Percentiles rank a stretch among this genome's conserved stretches.
phyloP scores from a whole-genome alignment of 2,329 filamentous ascomycete genomes.

The Fusarium bactridioides region DNA sequence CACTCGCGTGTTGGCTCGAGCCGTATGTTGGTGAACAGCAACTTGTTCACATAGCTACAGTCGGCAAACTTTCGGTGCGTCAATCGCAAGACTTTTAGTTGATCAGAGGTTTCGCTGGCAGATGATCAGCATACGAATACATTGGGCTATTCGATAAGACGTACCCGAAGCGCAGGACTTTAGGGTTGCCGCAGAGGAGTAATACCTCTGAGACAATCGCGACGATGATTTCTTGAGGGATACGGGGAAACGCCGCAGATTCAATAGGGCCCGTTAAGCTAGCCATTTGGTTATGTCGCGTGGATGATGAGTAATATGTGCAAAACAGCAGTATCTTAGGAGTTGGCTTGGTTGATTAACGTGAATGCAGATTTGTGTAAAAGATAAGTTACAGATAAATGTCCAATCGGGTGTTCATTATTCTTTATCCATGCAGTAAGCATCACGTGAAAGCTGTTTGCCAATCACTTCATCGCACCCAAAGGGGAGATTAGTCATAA shows the following conservation, averaged over 20 bases:
- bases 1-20: background rate
- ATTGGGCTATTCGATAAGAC: background rate
- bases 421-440: background rate
- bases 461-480: background rate
- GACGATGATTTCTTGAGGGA: background rate
- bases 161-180: accelerated
- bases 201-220: background rate
- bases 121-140: accelerated
- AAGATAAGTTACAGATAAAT: background rate
- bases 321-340: background rate
- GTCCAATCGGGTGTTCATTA: background rate
- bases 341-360: accelerated
- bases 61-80: background rate
- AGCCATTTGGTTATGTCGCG: background rate
- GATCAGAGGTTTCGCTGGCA: background rate
- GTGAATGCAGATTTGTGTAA: background rate
- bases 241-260: background rate
- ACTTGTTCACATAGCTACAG: background rate
- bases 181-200: background rate
- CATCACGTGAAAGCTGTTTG: background rate
- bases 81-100: background rate
- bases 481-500: background rate
- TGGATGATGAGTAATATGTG: background rate
- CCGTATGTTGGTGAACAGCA: background rate
- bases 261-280: background rate